Base-by-base conservation (phyloP, 148 eudicot species). In the Cornus kousa region DNA sequence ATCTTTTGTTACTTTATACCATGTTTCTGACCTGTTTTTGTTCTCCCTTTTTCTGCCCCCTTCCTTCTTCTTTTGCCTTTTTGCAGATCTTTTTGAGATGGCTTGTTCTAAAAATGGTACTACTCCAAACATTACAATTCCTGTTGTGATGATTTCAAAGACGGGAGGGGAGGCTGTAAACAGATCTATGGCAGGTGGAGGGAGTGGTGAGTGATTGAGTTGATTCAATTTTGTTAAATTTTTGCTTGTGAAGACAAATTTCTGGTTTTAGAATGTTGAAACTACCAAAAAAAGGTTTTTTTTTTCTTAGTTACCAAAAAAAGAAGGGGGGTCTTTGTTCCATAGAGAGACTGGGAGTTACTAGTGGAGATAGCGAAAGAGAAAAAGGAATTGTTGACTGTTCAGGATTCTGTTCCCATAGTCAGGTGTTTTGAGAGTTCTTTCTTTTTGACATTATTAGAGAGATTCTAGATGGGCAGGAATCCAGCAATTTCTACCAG, bases 81-180 rank as follows among this genome's bases (percentile, higher is more conserved):
- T 43, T 59, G 50, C 87, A 96, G 99, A 84, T 74, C 81, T 89
- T 76, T 35, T 74, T 50, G 88, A 92, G 80, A 92, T 96, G 99
- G 75, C 64, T 68, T 93, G 99, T 83, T 48, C 82, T 48, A 68
- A 83, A 17, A 86, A 88, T 73, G 83, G 83, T 70, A 86, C 89
- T 71, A 70, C 74, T 66, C 69, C 78, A 80, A 80, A 86, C 71
- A 88, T 96, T 74, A 83, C 75, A 24, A 96, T 96, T 84, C 97
- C 98, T 24, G 86, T 91, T 78, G 79, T 92, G 74, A 85, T 86
- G 78, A 87, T 96, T 35, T 72, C 84, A 77, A 89, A 87, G 82
- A 87, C 94, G 39, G 93, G 79, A 65, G 98, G 99, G 71, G 91
- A 82, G 10, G 84, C 77, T 71, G 60, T 96, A 70, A 85, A 72